Evolutionary conservation across 768 basidiomycete genomes (phyloP), one percentile per base, ranked within the genome.

Genomic region (Serendipita sp.): DNA sequence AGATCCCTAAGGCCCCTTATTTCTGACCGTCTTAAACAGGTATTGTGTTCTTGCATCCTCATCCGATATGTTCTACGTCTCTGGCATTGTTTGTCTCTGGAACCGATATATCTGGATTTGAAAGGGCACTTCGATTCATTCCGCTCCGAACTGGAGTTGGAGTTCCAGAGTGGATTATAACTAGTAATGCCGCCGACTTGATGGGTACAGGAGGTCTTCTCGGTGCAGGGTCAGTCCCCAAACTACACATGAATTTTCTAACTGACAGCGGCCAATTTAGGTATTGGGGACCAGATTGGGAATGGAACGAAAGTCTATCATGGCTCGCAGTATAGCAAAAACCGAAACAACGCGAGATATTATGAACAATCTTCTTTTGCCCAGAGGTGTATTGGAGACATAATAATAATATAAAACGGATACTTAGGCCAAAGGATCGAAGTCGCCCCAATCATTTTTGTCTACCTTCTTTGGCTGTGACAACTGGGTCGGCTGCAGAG

Each of bases 101-200:
- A 15, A 79, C 80, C 3, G 82, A 84, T 67, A 67, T 68, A 0
- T 68, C 72, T 1, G 85, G 84, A 2, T 75, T 91, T 3, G 92
- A 94, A 72, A 76, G 83, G 63, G 82, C 80, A 0, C 72, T 79
- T 1, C 80, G 86, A 50, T 73, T 92, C 18, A 87, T 94, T 70
- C 91, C 92, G 3, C 80, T 89, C 29, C 82, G 92, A 23, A 95
- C 91, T 1, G 90, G 90, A 2, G 77, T 91, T 2, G 72, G 82
- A 4, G 77, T 81, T 0, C 88, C 90, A 1, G 87, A 90, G 69
- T 94, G 91, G 88, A 68, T 90, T 3, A 77, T 90, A 16, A 75
- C 85, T 2, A 79, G 81, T 8, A 73, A 73, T 15, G 70, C 72
- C 10, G 77, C 82, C 18, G 86, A 86, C 67, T 69, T 64, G 48